phyloP scores from a whole-genome alignment of 2,329 filamentous ascomycete genomes.

The Penicillium janthinellum region DNA sequence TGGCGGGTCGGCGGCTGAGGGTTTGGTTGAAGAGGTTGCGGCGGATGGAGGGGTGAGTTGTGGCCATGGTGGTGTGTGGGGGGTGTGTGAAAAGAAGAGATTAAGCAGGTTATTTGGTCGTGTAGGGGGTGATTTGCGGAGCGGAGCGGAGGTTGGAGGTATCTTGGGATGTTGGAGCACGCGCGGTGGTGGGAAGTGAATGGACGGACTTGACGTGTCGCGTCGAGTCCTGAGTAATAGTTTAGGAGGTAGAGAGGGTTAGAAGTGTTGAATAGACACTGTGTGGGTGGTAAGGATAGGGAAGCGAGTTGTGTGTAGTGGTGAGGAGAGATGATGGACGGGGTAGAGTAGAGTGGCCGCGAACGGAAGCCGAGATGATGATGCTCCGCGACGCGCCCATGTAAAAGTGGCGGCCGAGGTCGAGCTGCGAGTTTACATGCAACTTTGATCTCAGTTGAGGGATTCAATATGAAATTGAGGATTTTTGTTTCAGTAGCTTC shows the following conservation, averaged over 20 bases:
- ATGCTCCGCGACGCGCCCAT: neutral
- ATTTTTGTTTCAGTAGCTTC: too few species aligned
- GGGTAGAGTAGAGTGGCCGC: neutral
- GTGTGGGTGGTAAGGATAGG: neutral
- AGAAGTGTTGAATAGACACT: neutral
- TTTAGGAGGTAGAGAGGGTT: neutral
- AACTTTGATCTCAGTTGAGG: neutral
- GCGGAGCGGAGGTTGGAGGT: neutral
- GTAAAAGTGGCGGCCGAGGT: neutral
- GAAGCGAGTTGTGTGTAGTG: neutral
- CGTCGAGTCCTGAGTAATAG: neutral
- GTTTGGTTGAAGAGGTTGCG: constrained; percentile 50
- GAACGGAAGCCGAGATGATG: neutral
- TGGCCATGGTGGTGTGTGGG: constrained; percentile 8
- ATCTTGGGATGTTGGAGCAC: neutral
- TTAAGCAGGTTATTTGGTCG: neutral
- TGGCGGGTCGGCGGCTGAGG: constrained; percentile 45
- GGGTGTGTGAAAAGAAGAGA: neutral
- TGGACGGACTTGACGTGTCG: neutral
- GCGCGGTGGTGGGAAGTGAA: neutral
- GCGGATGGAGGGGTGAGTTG: constrained; percentile 42
- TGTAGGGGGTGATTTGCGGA: neutral
- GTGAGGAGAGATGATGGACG: neutral
- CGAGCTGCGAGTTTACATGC: neutral
- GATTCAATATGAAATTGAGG: too few species aligned